Evolutionary conservation across 331 rosid species (phyloP).

Genomic region (Rhamnella rubrinervis): DNA sequence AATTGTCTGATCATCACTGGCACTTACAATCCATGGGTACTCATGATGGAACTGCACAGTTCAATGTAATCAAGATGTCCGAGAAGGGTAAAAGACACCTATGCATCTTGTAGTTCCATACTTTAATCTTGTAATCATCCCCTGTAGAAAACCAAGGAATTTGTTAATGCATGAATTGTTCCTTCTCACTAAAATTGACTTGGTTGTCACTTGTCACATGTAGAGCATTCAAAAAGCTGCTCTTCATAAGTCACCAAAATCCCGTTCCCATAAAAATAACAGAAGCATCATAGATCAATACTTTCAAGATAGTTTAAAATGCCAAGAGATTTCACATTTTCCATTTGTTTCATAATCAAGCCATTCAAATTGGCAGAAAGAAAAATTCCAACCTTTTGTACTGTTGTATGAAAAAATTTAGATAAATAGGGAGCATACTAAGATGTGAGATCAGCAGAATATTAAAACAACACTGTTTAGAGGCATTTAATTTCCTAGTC

Average conservation of each 20-base stretch:
- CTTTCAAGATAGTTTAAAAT: too few relatives aligned
- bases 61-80: conserved; percentile 96
- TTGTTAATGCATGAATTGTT: conserved; percentile 1
- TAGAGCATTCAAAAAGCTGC: not conserved
- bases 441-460: too few relatives aligned
- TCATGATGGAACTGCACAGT: conserved; percentile 97
- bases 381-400: too few relatives aligned
- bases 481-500: too few relatives aligned
- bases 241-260: too few relatives aligned
- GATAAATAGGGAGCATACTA: too few relatives aligned
- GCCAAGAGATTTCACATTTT: conserved; percentile 14
- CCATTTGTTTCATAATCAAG: not conserved
- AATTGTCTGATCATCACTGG: conserved; percentile 98
- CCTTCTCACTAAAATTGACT: conserved; percentile 4
- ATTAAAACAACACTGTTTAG: too few relatives aligned
- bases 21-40: conserved; percentile 96
- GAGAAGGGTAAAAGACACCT: conserved; percentile 90
- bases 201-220: not conserved
- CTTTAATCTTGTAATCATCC: conserved; percentile 97
- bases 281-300: too few relatives aligned
- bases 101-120: conserved; percentile 97
- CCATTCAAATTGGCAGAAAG: too few relatives aligned
- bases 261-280: too few relatives aligned
- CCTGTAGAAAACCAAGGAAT: conserved; percentile 49
- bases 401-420: too few relatives aligned